Evolutionary conservation across 768 basidiomycete genomes (phyloP), one percentile per base, ranked within the genome.

Genomic region (Pleurotus pulmonarius): DNA sequence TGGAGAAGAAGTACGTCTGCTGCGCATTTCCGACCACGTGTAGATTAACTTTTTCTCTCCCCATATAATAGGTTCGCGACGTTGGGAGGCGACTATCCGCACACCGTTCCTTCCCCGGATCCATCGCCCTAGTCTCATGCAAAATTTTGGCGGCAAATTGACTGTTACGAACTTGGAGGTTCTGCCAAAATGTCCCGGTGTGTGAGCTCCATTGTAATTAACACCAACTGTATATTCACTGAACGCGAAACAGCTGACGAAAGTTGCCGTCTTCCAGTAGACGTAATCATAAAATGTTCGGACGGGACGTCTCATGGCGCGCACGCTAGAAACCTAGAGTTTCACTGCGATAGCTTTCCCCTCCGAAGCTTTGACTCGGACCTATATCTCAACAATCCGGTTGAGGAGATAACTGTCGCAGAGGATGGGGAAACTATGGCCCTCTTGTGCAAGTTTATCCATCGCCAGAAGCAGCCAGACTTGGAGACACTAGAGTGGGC

Each of bases 261-360:
- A 29, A 55, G 56, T 25, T 59, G 58, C 16, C 12, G 18, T 29
- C 40, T 51, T 11, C 43, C 5, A 11, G 41, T 57, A 4, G 58
- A 57, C 18, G 29, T 59, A 15, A 44, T 45, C 12, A 38, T 59
- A 12, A 16, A 44, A 26, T 57, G 55, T 6, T 56, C 55, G 3
- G 58, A 59, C 39, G 58, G 43, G 22, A 9, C 25, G 3, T 26
- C 44, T 4, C 37, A 49, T 20, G 58, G 56, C 7, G 52, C 58
- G 5, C 58, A 59, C 16, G 24, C 41, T n/a, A 37, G 34, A 13
- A 57, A 59, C 25, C 48, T 59, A 12, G 58, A 56, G 20, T 18
- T 46, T 6, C 56, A 46, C 16, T 56, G 55, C 26, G 40, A 45
- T n/a, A 40, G 47, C 4, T 59, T 56, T 20, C 44, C 55, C 11